These are phyloP conservation scores for Trypanosoma cruzi DNA, from an alignment of 208 protist species.

Conservation along the genomic window DNA sequence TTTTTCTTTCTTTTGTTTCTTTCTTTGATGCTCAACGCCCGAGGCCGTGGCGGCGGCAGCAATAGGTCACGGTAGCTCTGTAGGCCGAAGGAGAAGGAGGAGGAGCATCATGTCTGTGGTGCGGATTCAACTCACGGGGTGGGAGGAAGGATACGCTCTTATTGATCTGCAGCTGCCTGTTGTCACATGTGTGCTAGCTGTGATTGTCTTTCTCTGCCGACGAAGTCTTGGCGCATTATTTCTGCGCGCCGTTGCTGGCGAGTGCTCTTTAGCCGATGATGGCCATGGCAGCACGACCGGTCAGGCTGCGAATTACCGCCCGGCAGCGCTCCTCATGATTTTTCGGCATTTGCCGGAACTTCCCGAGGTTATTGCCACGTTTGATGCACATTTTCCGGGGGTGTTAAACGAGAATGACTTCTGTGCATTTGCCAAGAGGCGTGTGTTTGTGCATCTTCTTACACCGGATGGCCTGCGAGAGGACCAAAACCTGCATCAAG, in stretches of 20 bases:
- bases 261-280: neutral
- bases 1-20: constrained; percentile 13
- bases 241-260: neutral
- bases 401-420: neutral
- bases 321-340: constrained; percentile 6
- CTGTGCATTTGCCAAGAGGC: neutral
- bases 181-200: neutral
- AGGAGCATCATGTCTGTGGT: neutral
- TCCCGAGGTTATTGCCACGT: neutral
- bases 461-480: neutral
- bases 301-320: neutral
- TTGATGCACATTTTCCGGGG: neutral
- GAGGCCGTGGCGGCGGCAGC: no score
- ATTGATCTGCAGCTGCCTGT: neutral
- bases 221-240: neutral
- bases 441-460: neutral
- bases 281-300: neutral
- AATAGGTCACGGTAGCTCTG: no score
- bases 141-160: neutral
- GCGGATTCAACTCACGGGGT: neutral
- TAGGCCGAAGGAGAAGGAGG: neutral
- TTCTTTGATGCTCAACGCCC: neutral
- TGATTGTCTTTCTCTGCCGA: neutral
- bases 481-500: no score
- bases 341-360: constrained; percentile 4